These are phyloP conservation scores for Naganishia antarctica DNA, from an alignment of 768 basidiomycete species.

Conservation along the genomic window DNA sequence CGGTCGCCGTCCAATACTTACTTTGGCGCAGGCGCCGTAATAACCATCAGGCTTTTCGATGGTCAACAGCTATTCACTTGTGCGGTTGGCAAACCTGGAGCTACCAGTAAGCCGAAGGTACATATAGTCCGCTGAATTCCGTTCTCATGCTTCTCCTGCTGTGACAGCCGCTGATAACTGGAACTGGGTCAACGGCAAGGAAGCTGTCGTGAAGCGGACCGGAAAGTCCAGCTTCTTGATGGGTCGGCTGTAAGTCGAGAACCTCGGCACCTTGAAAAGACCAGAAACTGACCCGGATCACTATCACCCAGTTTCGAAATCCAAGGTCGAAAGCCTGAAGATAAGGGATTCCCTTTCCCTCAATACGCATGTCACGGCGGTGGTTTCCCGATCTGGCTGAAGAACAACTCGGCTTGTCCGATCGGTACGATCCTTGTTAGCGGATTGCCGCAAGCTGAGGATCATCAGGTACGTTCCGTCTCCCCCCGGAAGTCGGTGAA, in stretches of 20 bases:
- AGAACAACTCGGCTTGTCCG: slow-evolving; percentile 32
- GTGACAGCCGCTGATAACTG: slow-evolving; percentile 26
- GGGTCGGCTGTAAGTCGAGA: slow-evolving; percentile 33
- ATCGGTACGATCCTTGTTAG: slow-evolving; percentile 42
- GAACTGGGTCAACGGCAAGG: slow-evolving; percentile 36
- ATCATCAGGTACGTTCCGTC: slow-evolving; percentile 33
- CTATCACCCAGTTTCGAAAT: slow-evolving; percentile 28
- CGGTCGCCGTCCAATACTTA: too few species aligned
- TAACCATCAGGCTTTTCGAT: slow-evolving; percentile 27
- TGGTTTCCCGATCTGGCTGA: slow-evolving; percentile 32
- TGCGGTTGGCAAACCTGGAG: slow-evolving; percentile 18
- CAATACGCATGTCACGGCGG: slow-evolving; percentile 39
- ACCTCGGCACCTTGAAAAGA: too few species aligned
- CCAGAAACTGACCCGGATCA: background rate
- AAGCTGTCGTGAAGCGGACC: slow-evolving; percentile 31
- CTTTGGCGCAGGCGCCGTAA: slow-evolving; percentile 22
- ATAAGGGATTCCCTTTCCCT: slow-evolving; percentile 35
- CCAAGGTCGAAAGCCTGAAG: slow-evolving; percentile 29
- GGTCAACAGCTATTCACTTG: slow-evolving; percentile 26
- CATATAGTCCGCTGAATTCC: background rate
- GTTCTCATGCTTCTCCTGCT: background rate
- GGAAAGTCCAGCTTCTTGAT: slow-evolving; percentile 33
- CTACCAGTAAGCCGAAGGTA: slow-evolving; percentile 12
- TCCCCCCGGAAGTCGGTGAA: background rate
- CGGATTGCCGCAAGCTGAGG: slow-evolving; percentile 39